phyloP scores from a whole-genome alignment of 306 rosid species.

The Delonix regia region DNA sequence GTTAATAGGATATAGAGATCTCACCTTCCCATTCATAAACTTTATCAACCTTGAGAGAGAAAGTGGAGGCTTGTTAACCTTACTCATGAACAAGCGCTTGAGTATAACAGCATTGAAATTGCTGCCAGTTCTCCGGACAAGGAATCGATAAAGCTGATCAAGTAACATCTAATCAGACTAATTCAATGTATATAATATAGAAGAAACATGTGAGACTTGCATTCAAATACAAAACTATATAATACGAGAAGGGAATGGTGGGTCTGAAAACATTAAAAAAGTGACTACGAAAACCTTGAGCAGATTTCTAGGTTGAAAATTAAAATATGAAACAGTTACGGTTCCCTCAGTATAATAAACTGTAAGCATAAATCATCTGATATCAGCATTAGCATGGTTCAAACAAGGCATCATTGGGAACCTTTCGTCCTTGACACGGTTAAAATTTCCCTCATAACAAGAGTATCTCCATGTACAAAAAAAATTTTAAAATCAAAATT shows the following conservation, averaged over 20 bases:
- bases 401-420: slow-evolving; percentile 45
- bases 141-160: slow-evolving; percentile 82
- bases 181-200: not conserved
- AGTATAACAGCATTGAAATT: slow-evolving; percentile 74
- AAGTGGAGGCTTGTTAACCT: slow-evolving; percentile 81
- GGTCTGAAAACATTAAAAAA: not conserved
- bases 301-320: not conserved
- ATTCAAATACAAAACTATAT: not conserved
- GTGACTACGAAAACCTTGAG: not conserved
- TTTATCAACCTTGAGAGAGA: slow-evolving; percentile 75
- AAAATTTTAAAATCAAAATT: too few relatives aligned
- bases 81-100: slow-evolving; percentile 85
- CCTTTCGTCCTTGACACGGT: not conserved
- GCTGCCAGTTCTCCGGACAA: slow-evolving; percentile 86
- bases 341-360: slow-evolving; percentile 62
- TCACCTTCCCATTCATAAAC: slow-evolving; percentile 69
- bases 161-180: slow-evolving; percentile 17
- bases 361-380: slow-evolving; percentile 40
- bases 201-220: not conserved
- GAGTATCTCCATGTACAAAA: not conserved
- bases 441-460: not conserved
- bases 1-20: not conserved
- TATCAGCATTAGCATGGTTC: slow-evolving; percentile 86
- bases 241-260: not conserved
- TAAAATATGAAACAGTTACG: not conserved